Evolutionary conservation across 2,329 filamentous ascomycete genomes (phyloP).

Genomic region (Epicoccum nigrum): DNA sequence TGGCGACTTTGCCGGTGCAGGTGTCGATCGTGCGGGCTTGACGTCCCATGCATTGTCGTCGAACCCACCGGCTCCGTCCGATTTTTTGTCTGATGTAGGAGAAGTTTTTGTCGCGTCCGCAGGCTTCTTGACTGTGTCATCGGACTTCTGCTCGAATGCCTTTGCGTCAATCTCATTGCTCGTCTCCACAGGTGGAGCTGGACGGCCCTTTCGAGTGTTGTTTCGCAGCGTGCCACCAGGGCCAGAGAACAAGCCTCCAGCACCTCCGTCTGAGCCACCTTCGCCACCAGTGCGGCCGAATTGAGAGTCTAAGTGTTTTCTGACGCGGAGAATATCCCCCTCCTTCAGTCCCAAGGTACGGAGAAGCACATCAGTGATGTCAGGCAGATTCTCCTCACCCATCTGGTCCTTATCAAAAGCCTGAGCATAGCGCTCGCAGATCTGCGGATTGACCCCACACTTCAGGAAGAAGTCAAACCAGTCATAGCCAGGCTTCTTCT

Average conservation of each 20-base stretch:
- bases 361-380: conserved; percentile 82
- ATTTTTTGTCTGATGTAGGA: conserved; percentile 56
- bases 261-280: conserved; percentile 64
- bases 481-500: conserved; percentile 81
- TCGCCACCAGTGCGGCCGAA: conserved; percentile 66
- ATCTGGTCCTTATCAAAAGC: conserved; percentile 91
- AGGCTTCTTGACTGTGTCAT: conserved; percentile 52
- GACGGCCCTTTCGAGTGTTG: conserved; percentile 91
- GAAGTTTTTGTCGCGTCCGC: conserved; percentile 56
- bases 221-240: conserved; percentile 90
- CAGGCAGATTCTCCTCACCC: conserved; percentile 90
- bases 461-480: conserved; percentile 99
- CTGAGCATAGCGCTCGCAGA: conserved; percentile 92
- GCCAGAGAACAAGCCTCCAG: conserved; percentile 86
- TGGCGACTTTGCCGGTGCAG: conserved; percentile 49
- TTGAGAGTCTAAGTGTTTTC: conserved; percentile 83
- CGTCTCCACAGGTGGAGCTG: conserved; percentile 82
- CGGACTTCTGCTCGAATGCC: conserved; percentile 71
- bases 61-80: conserved; percentile 66
- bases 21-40: conserved; percentile 73
- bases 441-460: conserved; percentile 87
- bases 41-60: conserved; percentile 98
- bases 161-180: conserved; percentile 88
- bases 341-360: conserved; percentile 92
- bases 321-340: conserved; percentile 94